Base-by-base conservation (phyloP, 225 moss, liverwort and hornwort species). In the Straminergon stramineum region DNA sequence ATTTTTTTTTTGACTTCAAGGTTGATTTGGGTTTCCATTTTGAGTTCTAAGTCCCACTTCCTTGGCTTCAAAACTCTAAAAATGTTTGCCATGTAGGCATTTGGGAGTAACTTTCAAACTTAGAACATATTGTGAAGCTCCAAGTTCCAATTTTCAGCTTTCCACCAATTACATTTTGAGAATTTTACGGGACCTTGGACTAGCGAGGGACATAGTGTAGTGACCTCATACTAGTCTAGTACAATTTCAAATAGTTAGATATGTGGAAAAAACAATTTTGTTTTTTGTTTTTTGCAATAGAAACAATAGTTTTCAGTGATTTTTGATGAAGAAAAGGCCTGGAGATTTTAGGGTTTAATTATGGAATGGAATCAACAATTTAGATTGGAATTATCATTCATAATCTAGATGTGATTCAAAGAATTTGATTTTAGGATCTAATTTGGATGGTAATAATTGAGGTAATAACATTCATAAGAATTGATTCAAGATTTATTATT, bases 61-160 rank as follows among this genome's bases (percentile, higher is more conserved):
- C 2, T n/a, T 37, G 7, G n/a, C 13, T n/a, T 13, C 2, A 69
- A 68, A 68, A 68, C 11, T 68, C 18, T 68, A 21, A n/a, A n/a
- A 37, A 68, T 37, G 37, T 6, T 22, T 12, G 13, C 21, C 4
- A 22, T 35, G 13, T 12, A 69, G 37, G 12, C 11, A 2, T 39
- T 69, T 23, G 2, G 13, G 1, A 69, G 1, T 39, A 23, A 39
- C 23, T 69, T 69, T 39, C 0, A 34, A 6, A 9, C 5, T 68
- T 20, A 6, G 20, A 6, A 68, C 0, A 3, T 22, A 22, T 7
- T 69, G 1, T 20, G 5, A 37, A 68, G 20, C 2, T 3, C 20
- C 37, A 37, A 37, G 6, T 68, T 2, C 4, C 20, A 69, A 69
- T 69, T 67, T 37, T 37, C 1, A 67, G 5, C 20, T 67, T 17